phyloP scores from a whole-genome alignment of 2,329 filamentous ascomycete genomes.

The Falciphora oryzae region DNA sequence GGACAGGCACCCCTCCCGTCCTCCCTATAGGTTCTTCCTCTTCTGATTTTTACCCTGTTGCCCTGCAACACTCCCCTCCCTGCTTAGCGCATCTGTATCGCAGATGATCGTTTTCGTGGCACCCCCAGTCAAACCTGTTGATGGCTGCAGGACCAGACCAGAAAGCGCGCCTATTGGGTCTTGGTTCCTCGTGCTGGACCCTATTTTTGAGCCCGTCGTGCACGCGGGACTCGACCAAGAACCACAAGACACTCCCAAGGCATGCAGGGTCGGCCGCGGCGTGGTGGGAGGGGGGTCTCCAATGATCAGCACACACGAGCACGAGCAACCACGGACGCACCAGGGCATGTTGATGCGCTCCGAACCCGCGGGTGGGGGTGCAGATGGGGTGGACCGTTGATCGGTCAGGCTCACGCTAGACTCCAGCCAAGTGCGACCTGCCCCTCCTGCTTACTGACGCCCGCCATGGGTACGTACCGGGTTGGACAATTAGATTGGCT shows the following conservation, averaged over 20 bases:
- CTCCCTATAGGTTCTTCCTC: too few species aligned
- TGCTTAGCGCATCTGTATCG: not conserved
- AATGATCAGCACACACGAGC: not conserved
- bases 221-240: not conserved
- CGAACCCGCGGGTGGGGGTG: not conserved
- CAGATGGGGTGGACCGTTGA: not conserved
- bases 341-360: not conserved
- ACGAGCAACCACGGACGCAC: not conserved
- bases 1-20: too few species aligned
- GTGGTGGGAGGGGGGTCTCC: not conserved
- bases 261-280: not conserved
- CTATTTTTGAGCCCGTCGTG: not conserved
- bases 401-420: not conserved
- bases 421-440: not conserved
- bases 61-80: too few species aligned
- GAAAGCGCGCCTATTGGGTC: not conserved
- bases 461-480: too few species aligned
- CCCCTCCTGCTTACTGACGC: too few species aligned
- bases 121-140: not conserved
- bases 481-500: too few species aligned
- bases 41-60: too few species aligned
- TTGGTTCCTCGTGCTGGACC: not conserved
- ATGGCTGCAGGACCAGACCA: not conserved
- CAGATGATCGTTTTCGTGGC: not conserved
- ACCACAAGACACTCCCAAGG: not conserved